Conservation (phyloP, 306 rosid genomes). For the Acacia crassicarpa region DNA sequence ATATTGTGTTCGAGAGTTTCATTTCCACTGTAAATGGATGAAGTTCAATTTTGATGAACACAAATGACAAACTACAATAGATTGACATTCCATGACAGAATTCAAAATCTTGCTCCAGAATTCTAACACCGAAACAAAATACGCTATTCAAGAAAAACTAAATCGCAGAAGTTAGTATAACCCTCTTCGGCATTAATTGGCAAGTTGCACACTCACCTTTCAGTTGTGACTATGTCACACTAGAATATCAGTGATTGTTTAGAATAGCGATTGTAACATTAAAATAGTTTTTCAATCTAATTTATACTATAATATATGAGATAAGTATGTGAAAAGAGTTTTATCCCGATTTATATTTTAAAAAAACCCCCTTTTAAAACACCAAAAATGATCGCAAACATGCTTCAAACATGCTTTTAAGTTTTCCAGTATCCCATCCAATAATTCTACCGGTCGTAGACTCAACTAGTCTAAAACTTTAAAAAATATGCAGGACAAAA, state of each 20-base stretch:
- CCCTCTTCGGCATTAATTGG: conserved; percentile 32
- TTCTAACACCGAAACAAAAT: neutral
- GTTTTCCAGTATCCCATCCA: conserved; percentile 25
- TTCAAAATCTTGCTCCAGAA: conserved; percentile 15
- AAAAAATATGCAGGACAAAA: conserved; percentile 32
- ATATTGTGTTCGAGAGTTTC: neutral
- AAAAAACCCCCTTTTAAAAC: no score
- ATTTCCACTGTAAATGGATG: neutral
- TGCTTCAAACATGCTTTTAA: no score
- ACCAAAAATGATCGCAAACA: no score
- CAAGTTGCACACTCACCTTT: neutral
- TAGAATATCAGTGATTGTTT: conserved; percentile 15
- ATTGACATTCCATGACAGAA: conserved; percentile 22
- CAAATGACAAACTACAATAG: neutral
- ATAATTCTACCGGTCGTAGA: conserved; percentile 29
- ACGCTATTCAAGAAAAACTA: conserved; percentile 25
- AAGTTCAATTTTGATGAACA: neutral
- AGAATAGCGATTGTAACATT: no score
- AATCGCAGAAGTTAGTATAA: conserved; percentile 33
- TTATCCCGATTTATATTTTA: no score
- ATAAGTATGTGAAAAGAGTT: no score
- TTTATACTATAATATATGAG: no score
- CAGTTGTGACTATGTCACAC: conserved; percentile 41
- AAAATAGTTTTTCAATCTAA: no score
- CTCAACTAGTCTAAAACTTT: conserved; percentile 31